Evolutionary conservation across 176 grass and related monocot species (phyloP).

Genomic region (Saccharum spontaneum): DNA sequence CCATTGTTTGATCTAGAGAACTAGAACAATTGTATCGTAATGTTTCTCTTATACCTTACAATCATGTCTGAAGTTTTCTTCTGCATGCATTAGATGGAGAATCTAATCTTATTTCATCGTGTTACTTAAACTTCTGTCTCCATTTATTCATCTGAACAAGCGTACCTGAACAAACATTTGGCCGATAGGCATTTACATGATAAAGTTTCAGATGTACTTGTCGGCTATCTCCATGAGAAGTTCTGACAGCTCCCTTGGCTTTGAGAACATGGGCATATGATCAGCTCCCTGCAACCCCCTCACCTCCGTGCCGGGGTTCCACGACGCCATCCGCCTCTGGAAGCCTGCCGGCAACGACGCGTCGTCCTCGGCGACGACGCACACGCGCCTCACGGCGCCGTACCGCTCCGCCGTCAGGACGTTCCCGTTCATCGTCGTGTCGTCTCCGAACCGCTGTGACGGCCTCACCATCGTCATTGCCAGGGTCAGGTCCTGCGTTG

Average conservation of each 20-base stretch:
- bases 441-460: background rate
- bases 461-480: slow-evolving; percentile 32
- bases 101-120: background rate
- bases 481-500: slow-evolving; percentile 43
- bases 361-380: slow-evolving; percentile 36
- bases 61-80: background rate
- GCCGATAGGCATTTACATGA: background rate
- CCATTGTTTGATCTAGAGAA: too few relatives aligned
- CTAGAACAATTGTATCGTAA: too few relatives aligned
- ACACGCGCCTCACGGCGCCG: slow-evolving; percentile 40
- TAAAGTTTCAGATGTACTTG: background rate
- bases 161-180: background rate
- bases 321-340: slow-evolving; percentile 32
- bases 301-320: slow-evolving; percentile 36
- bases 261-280: slow-evolving; percentile 61
- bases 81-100: background rate
- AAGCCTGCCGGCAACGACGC: background rate
- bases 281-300: slow-evolving; percentile 36
- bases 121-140: background rate
- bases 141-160: background rate
- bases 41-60: background rate
- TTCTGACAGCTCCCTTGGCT: slow-evolving; percentile 34
- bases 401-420: slow-evolving; percentile 30
- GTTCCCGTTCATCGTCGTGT: slow-evolving; percentile 3
- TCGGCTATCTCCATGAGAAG: slow-evolving; percentile 35